These are phyloP conservation scores for Dendrobium huoshanense DNA, from an alignment of 106 monocot genomes.

Conservation along the genomic window DNA sequence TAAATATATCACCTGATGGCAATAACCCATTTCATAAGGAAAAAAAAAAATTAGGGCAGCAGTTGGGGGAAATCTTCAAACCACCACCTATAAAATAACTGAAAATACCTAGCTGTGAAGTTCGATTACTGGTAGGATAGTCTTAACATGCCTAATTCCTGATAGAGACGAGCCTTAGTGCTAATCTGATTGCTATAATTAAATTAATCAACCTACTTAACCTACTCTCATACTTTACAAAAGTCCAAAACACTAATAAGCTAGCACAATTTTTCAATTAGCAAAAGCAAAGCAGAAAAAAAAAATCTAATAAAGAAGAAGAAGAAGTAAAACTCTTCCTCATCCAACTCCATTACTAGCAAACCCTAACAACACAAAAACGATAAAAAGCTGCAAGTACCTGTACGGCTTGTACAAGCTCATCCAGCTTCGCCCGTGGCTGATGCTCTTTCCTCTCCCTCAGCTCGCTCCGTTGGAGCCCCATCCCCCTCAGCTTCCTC, in stretches of 20 bases:
- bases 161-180: too few relatives aligned
- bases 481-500: conserved; percentile 9
- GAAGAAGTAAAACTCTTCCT: not conserved
- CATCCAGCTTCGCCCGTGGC: conserved; percentile 38
- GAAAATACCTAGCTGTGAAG: too few relatives aligned
- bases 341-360: not conserved
- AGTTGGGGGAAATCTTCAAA: too few relatives aligned
- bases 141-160: too few relatives aligned
- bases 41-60: too few relatives aligned
- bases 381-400: conserved; percentile 6
- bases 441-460: conserved; percentile 32
- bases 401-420: conserved; percentile 43
- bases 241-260: not conserved
- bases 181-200: too few relatives aligned
- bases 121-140: too few relatives aligned
- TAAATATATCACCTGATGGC: too few relatives aligned
- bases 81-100: too few relatives aligned
- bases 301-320: not conserved
- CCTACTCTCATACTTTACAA: not conserved
- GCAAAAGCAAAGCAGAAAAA: not conserved
- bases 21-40: too few relatives aligned
- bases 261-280: not conserved
- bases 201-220: not conserved
- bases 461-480: conserved; percentile 10
- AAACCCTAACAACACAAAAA: not conserved